Evolutionary conservation across 2,329 filamentous ascomycete species (phyloP), one percentile per base, ranked within the genome.

Genomic region (Metarhizium anisopliae): DNA sequence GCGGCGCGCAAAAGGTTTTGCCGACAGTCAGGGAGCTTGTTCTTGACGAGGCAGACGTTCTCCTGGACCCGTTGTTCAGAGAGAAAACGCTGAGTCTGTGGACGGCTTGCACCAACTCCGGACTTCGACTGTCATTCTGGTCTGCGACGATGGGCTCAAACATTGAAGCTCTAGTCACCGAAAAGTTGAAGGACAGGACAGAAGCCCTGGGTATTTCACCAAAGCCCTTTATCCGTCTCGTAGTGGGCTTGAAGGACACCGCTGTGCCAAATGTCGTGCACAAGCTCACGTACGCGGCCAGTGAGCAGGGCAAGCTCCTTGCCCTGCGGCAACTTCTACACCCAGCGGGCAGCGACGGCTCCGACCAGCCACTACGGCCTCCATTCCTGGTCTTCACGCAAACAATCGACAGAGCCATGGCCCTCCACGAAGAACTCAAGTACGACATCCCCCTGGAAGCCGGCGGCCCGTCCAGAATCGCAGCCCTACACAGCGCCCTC

Each of bases 361-460:
- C 84, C 0, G 79, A 81, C 10, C 78, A 83, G 32, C 75, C 77
- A 6, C 76, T 97, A 50, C 84, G 89, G 1, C 90, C 94, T 0
- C 94, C 94, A 0, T 96, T 96, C 72, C 79, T 99, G 6, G 87
- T 99, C 58, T 99, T 99, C 70, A 94, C 93, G 0, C 94, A 99
- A 73, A 96, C 93, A 1, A 96, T 99, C 56, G 87, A 92, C 53
- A 85, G 94, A 63, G 94, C 94, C 1, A 83, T 87, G 36, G 91
- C 94, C 5, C 80, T 99, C 2, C 86, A 95, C 68, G 85, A 89
- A 38, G 94, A 99, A 70, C 81, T 99, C 35, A 86, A 90, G 59
- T 99, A 96, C 73, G 94, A 99, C 67, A 96, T 99, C 50, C 91
- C 94, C 0, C 78, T 87, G 0, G 86, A 91, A 69, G 93, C 92